Evolutionary conservation across 1,139 yeast species (phyloP).

Genomic region (Chernovozyma aurita): DNA sequence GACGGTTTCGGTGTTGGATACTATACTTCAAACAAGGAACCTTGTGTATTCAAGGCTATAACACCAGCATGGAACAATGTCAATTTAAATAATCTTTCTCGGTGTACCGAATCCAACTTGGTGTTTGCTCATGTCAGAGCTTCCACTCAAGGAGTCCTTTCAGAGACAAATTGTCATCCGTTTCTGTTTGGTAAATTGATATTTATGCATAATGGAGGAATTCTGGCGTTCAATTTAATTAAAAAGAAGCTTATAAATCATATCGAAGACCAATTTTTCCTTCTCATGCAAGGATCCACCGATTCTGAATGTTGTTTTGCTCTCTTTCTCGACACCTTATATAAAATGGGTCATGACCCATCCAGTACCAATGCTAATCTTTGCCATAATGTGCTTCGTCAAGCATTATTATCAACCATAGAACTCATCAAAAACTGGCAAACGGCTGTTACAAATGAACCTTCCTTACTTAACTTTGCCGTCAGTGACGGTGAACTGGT

Average conservation of each 20-base stretch:
- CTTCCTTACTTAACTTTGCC: constrained; percentile 87
- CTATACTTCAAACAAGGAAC: constrained; percentile 55
- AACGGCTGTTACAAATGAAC: constrained; percentile 49
- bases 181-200: constrained; percentile 79
- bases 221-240: constrained; percentile 66
- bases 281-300: constrained; percentile 85
- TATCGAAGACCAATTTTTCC: constrained; percentile 74
- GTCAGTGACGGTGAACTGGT: constrained; percentile 91
- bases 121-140: constrained; percentile 97
- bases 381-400: constrained; percentile 56
- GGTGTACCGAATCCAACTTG: constrained; percentile 75
- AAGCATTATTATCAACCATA: constrained; percentile 71
- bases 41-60: constrained; percentile 75
- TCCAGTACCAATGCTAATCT: constrained; percentile 22
- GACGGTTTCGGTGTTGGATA: constrained; percentile 98
- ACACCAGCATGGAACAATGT: constrained; percentile 98
- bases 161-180: constrained; percentile 96
- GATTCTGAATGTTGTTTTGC: constrained; percentile 97
- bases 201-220: constrained; percentile 98
- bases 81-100: constrained; percentile 79
- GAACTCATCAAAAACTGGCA: constrained; percentile 70
- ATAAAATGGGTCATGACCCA: constrained; percentile 74
- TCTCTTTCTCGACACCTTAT: constrained; percentile 71
- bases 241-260: constrained; percentile 70
- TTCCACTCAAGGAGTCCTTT: constrained; percentile 87